Evolutionary conservation across 2,329 filamentous ascomycete species (phyloP), one percentile per base, ranked within the genome.

Genomic region (Hymenoscyphus salicellus): DNA sequence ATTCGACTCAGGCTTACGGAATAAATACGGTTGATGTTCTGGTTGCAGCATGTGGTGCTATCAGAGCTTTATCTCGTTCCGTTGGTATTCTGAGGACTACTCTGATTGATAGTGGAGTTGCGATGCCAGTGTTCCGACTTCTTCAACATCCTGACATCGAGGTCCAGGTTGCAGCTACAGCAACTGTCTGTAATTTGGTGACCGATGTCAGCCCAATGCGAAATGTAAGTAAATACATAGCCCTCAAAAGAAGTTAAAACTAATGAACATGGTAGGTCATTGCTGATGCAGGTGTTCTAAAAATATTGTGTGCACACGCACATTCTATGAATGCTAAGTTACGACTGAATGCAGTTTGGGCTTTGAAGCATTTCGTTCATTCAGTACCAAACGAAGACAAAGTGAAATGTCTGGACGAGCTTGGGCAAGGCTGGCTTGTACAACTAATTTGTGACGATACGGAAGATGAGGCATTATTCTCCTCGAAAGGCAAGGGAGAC

Each of bases 131-230:
- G 7, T 89, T 93, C 70, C 81, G 82, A 33, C 86, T 97, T 56
- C 82, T 98, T 68, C 86, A 83, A 64, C 90, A 95, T 76, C 82
- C 84, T 6, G 86, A 95, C 70, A 79, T 92, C 36, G 88, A 94
- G 61, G 88, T 98, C 4, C 90, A 93, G 74, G 89, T 95, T 74
- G 92, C 93, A 58, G 92, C 94, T 5, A 96, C 92, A 0, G 89
- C 90, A 41, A 89, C 90, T 6, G 85, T 96, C 46, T 92, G 89
- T 71, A 99, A 99, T 75, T 78, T 99, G 58, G 85, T 96, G 5
- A 82, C 93, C 57, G 92, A 96, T 68, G 91, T 96, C 71, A 97
- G 93, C 74, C 93, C 95, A 0, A 93, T 97, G 86, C 89, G 92
- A 76, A 88, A 92, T 75, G 92, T 94, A 76, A 80, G 88, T 81